phyloP scores from a whole-genome alignment of 306 rosid genomes.

The Biancaea sappan region DNA sequence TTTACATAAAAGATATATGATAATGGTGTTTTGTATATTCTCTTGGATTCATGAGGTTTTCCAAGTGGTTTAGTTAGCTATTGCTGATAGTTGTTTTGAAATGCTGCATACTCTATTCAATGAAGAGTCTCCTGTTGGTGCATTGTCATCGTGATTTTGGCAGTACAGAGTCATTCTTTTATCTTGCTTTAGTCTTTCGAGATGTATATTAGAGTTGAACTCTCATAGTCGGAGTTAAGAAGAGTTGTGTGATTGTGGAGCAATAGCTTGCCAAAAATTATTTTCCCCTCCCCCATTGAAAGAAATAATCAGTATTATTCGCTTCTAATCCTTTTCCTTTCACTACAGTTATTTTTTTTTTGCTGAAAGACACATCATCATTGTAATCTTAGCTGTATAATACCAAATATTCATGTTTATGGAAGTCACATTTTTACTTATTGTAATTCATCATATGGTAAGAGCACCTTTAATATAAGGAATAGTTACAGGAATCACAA shows the following conservation, averaged over 20 bases:
- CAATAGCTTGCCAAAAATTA: slow-evolving; percentile 38
- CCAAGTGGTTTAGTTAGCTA: slow-evolving; percentile 61
- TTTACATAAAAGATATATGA: slow-evolving; percentile 51
- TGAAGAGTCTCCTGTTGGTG: slow-evolving; percentile 56
- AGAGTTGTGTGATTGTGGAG: slow-evolving; percentile 64
- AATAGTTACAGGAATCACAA: background rate
- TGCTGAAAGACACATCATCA: slow-evolving; percentile 6
- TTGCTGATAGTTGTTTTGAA: slow-evolving; percentile 65
- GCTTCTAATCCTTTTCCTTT: slow-evolving; percentile 21
- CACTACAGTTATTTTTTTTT: slow-evolving; percentile 17
- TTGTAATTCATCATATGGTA: slow-evolving; percentile 11
- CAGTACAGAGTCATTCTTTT: slow-evolving; percentile 64
- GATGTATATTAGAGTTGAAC: slow-evolving; percentile 61
- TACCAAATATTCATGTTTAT: slow-evolving; percentile 20
- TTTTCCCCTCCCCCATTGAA: slow-evolving; percentile 7
- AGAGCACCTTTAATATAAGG: background rate
- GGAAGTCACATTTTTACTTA: slow-evolving; percentile 7
- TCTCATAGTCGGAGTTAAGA: slow-evolving; percentile 49
- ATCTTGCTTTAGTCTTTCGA: slow-evolving; percentile 42
- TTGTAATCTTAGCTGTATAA: slow-evolving; percentile 26
- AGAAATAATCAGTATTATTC: slow-evolving; percentile 32
- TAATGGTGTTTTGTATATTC: slow-evolving; percentile 71
- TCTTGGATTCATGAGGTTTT: slow-evolving; percentile 58
- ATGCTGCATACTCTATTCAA: slow-evolving; percentile 62
- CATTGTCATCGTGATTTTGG: slow-evolving; percentile 76